Evolutionary conservation across 345 rosid species (phyloP), one percentile per base, ranked within the genome.

Genomic region (Brassica rapa): DNA sequence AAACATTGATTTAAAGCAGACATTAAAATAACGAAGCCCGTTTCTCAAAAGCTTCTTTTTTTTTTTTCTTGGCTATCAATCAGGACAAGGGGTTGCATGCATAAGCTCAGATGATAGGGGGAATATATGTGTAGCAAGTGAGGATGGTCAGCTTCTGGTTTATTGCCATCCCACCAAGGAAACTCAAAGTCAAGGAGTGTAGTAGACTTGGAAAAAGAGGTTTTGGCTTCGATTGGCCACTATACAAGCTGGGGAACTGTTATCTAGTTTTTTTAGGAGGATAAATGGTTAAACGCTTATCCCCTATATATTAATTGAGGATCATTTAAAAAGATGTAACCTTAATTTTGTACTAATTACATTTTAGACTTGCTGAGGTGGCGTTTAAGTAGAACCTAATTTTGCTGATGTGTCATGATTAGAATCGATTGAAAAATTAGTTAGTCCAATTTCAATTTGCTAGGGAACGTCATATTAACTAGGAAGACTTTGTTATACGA

Each of bases 1-100:
- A 75, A 29, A 69, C 30, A 33, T 23, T 62, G 27, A 8, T 35
- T 5, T 16, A 14, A 55, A 65, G 27, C 1, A 61, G 21, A 41
- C 59, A 43, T 21, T 68, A 35, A 37, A 51, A 24, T 21, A 70
- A 21, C 4, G 7, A 68, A 62, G 27, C 10, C 10, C 46, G 9
- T 3, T 19, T 62, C 25, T 24, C 57, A 60, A 27, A 79, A 46
- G n/a, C 14, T 41, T 8, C 4, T 0, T 27, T 6, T 59, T 12
- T 1, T 62, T 23, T 49, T 49, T 37, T 63, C 56, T 64, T n/a
- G 67, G 16, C 0, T 43, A 49, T 77, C 88, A 94, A 49, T 77
- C 88, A 94, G 98, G 91, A 75, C 72, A 86, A 35, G 67, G 82
- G 32, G 85, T 89, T 79, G 82, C 91, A 21, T 87, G 98, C 81